Base-by-base conservation (phyloP, 352 stramenopile species). In the Globisporangium nunn region DNA sequence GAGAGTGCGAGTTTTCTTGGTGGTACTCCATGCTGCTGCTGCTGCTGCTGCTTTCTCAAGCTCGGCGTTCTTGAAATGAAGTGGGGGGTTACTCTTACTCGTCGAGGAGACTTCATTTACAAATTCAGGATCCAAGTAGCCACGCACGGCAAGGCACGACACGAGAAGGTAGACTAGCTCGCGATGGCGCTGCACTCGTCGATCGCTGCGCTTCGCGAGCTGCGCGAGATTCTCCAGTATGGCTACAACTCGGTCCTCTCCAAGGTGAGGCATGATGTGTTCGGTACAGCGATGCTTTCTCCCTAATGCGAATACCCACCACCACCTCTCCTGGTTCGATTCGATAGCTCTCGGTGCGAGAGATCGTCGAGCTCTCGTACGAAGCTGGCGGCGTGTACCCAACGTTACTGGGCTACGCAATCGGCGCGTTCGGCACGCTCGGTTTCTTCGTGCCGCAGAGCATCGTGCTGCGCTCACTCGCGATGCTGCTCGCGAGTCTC, bases 311-410 rank as follows among this genome's bases (percentile, higher is more conserved):
- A 44, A 37, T 0, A 8, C 0, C 5, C 5, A 8, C 23, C 23
- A 23, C 23, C 23, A 37, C 6, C 33, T 37, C 33, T 37, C 33
- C 33, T 37, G 33, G 6, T 37, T 11, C 33, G 33, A 23, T 23
- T 23, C 23, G 23, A 23, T 23, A 90, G 77, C 41, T 81, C 5
- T 85, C 80, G 0, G 61, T 79, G 30, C 57, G 43, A 28, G 65
- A 70, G 12, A 55, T 87, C 49, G 44, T 87, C 3, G 56, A 67
- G 23, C 60, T 73, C 8, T 86, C 80, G 28, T 86, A 75, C 57
- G 70, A 80, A 50, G 72, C 74, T 33, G 77, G 77, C 2, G 74
- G 77, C 30, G 53, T 88, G 31, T 85, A 81, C 54, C 75, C 75
- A 44, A 85, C 77, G 35, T 48, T 90, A 1, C 39, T 83, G 18